phyloP scores from a whole-genome alignment of 192 early-diverging fungal species.

The Coemansia sp. region DNA sequence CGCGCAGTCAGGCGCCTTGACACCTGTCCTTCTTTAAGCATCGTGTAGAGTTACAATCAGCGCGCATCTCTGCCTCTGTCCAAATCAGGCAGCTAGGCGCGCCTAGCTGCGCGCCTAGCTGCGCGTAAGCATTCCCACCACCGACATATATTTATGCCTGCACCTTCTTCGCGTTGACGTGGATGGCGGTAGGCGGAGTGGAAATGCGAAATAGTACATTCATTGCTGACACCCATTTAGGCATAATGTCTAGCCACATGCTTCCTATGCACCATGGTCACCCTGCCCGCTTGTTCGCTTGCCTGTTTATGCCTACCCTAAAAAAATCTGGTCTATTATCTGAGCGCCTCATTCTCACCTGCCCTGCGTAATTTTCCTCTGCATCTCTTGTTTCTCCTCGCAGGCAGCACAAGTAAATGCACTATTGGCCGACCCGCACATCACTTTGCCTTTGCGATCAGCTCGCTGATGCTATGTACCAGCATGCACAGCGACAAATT shows the following conservation, averaged over 20 bases:
- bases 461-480: constrained; percentile 1
- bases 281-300: not conserved
- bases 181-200: not conserved
- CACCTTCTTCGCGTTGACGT: not conserved
- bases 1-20: not conserved
- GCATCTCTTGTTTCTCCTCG: not conserved
- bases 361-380: constrained; percentile 8
- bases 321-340: not conserved
- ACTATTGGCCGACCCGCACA: not conserved
- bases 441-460: not conserved
- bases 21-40: not conserved
- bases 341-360: constrained; percentile 1
- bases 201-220: not conserved
- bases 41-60: not conserved
- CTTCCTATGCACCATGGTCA: not conserved
- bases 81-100: constrained; percentile 1
- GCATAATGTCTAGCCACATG: constrained; percentile 30
- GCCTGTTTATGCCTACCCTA: constrained; percentile 3
- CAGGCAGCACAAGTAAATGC: not conserved
- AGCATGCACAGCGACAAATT: constrained; percentile 3
- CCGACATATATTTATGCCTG: not conserved
- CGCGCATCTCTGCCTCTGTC: not conserved
- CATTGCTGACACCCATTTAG: constrained; percentile 43
- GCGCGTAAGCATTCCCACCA: not conserved
- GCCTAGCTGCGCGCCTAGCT: not conserved